Percentiles rank a stretch among this genome's conserved stretches.
These are phyloP conservation scores for Jatropha multifida DNA, from an alignment of 441 rosid genomes.

Conservation along the genomic window DNA sequence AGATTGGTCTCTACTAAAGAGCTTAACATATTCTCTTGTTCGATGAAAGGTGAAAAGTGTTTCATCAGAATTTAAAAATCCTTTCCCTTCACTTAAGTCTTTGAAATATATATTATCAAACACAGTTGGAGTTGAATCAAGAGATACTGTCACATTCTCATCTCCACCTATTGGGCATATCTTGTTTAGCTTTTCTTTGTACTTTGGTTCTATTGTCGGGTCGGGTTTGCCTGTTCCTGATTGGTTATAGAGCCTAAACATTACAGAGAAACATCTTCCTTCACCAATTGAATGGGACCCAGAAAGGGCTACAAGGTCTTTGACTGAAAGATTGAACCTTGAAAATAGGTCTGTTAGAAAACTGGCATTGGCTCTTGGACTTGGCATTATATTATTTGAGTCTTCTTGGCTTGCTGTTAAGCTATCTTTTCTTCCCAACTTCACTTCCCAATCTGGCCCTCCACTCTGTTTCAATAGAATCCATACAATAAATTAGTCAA, in stretches of 20 bases:
- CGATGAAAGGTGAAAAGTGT: conserved; percentile 52
- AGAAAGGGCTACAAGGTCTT: conserved; percentile 85
- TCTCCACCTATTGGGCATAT: conserved; percentile 74
- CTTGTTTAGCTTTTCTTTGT: conserved; percentile 47
- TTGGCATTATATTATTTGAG: conserved; percentile 75
- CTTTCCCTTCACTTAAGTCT: conserved; percentile 76
- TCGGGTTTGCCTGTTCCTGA: conserved; percentile 72
- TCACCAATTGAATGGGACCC: conserved; percentile 93
- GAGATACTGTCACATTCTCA: conserved; percentile 60
- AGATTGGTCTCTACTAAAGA: conserved; percentile 48
- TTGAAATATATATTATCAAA: conserved; percentile 82
- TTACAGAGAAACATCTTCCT: conserved; percentile 79
- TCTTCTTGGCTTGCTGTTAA: conserved; percentile 79
- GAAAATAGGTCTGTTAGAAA: conserved; percentile 57
- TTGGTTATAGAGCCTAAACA: conserved; percentile 90
- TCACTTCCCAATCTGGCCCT: conserved; percentile 92
- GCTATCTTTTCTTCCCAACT: conserved; percentile 81
- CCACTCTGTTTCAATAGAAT: conserved; percentile 53
- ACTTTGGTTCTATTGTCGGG: conserved; percentile 57
- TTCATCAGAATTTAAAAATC: conserved; percentile 86
- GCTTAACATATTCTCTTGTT: conserved; percentile 53
- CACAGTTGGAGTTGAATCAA: conserved; percentile 64
- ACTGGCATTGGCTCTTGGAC: conserved; percentile 85
- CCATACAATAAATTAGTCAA: not conserved
- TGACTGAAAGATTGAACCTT: conserved; percentile 60